A percentile compares a stretch with the other conserved stretches of the same genome.
phyloP scores from a whole-genome alignment of 371 early-diverging fungal genomes.

The Apophysomyces elegans region DNA sequence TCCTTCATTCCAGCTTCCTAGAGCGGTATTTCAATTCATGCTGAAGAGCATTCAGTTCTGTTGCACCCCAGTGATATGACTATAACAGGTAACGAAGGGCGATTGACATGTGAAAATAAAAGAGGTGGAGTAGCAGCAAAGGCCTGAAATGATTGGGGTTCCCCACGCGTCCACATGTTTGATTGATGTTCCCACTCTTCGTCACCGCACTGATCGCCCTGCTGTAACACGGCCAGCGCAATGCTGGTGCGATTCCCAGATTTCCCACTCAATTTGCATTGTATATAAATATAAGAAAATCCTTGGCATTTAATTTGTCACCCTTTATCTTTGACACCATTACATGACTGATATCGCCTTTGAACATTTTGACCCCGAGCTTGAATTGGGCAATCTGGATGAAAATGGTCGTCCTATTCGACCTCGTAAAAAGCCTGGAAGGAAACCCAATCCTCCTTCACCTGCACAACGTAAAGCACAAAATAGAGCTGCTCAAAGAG shows the following conservation, averaged over 20 bases:
- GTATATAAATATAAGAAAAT: background rate
- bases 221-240: slow-evolving; percentile 1
- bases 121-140: background rate
- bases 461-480: slow-evolving; percentile 57
- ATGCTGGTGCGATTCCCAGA: background rate
- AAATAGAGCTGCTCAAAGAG: slow-evolving; percentile 35
- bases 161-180: slow-evolving; percentile 3
- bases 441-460: slow-evolving; percentile 38
- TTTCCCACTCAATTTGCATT: background rate
- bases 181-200: background rate
- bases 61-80: slow-evolving; percentile 8
- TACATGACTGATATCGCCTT: slow-evolving; percentile 36
- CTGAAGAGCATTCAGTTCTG: background rate
- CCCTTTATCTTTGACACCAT: background rate
- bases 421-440: slow-evolving; percentile 36
- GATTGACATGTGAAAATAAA: slow-evolving; percentile 9
- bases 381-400: slow-evolving; percentile 34
- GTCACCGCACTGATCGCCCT: slow-evolving; percentile 10
- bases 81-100: background rate
- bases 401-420: slow-evolving; percentile 38
- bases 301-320: background rate
- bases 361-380: slow-evolving; percentile 40
- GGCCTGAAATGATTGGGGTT: slow-evolving; percentile 8
- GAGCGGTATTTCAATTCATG: slow-evolving; percentile 1
- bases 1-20: slow-evolving; percentile 11